Base-by-base conservation (phyloP, 352 stramenopile species). In the Phytopythium mirpurense region DNA sequence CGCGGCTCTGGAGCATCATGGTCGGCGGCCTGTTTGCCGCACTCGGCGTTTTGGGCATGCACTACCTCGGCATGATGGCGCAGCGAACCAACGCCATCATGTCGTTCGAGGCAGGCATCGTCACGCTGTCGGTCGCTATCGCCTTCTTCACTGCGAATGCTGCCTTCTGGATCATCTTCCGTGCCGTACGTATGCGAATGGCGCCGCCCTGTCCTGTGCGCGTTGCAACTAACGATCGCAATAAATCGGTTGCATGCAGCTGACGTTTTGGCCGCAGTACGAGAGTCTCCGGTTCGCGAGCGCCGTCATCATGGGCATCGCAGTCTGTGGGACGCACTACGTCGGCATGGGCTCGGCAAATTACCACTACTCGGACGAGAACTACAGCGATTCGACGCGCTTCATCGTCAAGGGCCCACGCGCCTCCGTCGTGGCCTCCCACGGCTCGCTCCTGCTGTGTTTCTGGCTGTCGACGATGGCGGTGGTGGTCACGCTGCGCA, bases 61-160 rank as follows among this genome's bases (percentile, higher is more conserved):
- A 87, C 52, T 89, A 85, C 61, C 46, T 87, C n/a, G 78, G 75
- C 12, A 89, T 89, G 78, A 65, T 83, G 59, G 78, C 71, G 1
- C 71, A 87, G 54, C 76, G 74, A 45, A 62, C 72, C 15, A 63
- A 77, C 26, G 50, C 65, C 0, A 49, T 52, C 6, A 75, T 84
- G 71, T 57, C 54, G 3, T 70, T 78, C 21, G 58, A 76, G 23
- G 46, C 52, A n/a, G 69, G 65, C 1, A 44, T 84, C 48, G 66
- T 84, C 29, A 68, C 69, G 10, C 40, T 70, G 7, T 89, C 75
- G 11, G 78, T 64, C 11, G 46, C 72, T 7, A 79, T 89, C 24
- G 75, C 75, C 8, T 84, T 81, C 31, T 68, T 76, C 41, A 70
- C 76, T 10, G 75, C 75, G 1, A 87, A 63, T 19, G 72, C 76